A percentile compares a stretch with the other conserved stretches of the same genome.
Conservation (phyloP, 306 rosid genomes). For the Corylus heterophylla region DNA sequence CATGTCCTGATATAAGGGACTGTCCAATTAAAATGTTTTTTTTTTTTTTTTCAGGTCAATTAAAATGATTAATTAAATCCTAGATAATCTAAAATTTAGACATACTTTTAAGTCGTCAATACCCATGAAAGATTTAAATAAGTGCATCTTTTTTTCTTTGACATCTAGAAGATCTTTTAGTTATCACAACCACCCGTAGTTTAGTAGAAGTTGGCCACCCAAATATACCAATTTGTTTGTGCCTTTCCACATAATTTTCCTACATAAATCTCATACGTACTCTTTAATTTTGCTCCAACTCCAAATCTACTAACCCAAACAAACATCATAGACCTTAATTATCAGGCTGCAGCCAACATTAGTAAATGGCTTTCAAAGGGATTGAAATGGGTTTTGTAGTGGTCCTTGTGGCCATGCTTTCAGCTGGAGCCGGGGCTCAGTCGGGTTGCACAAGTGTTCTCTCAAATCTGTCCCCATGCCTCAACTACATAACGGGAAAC, state of each 20-base stretch:
- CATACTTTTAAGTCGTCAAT: background rate
- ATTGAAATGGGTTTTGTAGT: constrained; percentile 20
- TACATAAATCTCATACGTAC: constrained; percentile 20
- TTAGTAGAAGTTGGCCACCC: constrained; percentile 53
- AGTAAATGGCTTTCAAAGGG: constrained; percentile 35
- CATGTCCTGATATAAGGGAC: too few relatives aligned
- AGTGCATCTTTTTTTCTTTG: background rate
- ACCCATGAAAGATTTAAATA: constrained; percentile 18
- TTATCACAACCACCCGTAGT: constrained; percentile 2
- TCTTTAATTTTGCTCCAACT: constrained; percentile 4
- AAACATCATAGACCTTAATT: background rate
- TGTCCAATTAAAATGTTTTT: too few relatives aligned
- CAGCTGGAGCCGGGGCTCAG: constrained; percentile 50
- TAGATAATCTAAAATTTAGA: background rate
- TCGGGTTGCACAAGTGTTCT: constrained; percentile 52
- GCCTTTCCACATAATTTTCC: background rate
- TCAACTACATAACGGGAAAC: constrained; percentile 60
- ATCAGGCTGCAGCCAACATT: background rate
- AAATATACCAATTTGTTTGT: constrained; percentile 33
- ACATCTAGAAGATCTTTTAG: background rate
- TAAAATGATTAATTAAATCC: background rate
- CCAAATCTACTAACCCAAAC: background rate
- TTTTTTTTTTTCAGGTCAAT: background rate
- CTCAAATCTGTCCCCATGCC: constrained; percentile 52
- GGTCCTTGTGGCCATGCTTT: constrained; percentile 32